Evolutionary conservation across 768 basidiomycete genomes (phyloP), one percentile per base, ranked within the genome.

Genomic region (Pleurotus ostreatus): DNA sequence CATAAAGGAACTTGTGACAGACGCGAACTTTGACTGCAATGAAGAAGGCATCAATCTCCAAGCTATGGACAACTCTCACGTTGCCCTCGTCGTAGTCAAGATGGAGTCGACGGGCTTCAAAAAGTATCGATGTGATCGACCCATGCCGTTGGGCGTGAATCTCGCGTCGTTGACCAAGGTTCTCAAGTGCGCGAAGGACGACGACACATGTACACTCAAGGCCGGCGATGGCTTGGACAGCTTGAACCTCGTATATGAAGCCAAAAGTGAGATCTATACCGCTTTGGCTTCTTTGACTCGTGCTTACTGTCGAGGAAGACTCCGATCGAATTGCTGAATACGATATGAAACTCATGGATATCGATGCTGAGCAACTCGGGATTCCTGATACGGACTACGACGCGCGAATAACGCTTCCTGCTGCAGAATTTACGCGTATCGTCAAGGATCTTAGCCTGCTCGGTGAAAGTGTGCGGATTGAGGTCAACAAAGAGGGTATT

Each of bases 41-140:
- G 96, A 99, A 61, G 93, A 95, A 61, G 97, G 95, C 34, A 88
- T 99, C 63, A 84, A 84, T 55, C 82, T 99, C 4, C 96, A 98
- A 77, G 97, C 96, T 3, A 99, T 98, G 96, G 97, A 98, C 77
- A 98, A 98, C 80, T 97, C 96, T 2, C 96, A 98, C 72, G 96
- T 99, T 65, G 97, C 96, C 1, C 89, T 98, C 62, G 96, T 99
- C 40, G 77, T 92, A 6, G 93, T 97, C 46, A 82, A 88, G 59
- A 81, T 99, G 26, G 75, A 87, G 40, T 82, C 84, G 1, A 74
- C 81, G 0, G 92, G 92, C 30, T 98, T 99, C 80, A 80, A 83
- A 63, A 76, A 79, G 52, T 99, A 88, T 72, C 88, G 97, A 61
- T 98, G 96, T 68, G 97, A 99, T 72, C 83, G 94, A 5, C 91